Conservation (phyloP, 2,329 filamentous ascomycete species). For the Ceratocystis ficicola region DNA sequence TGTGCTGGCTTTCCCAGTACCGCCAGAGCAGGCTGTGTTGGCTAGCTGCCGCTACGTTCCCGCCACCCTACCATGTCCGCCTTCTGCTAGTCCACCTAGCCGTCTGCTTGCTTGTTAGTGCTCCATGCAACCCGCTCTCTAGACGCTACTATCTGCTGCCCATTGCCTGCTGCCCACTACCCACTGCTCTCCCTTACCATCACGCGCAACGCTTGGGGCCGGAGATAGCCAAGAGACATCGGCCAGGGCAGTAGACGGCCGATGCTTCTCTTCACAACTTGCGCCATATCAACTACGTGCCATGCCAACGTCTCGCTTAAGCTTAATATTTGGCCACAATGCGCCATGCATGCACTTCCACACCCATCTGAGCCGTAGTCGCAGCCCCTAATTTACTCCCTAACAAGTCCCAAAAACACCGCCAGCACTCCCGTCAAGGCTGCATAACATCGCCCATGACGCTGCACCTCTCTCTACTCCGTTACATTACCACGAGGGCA, state of each 20-base stretch:
- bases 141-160: not conserved
- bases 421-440: not conserved
- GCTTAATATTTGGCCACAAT: slow-evolving; percentile 5
- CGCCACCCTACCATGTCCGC: not conserved
- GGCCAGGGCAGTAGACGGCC: not conserved
- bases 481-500: not conserved
- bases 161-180: not conserved
- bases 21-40: not conserved
- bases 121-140: not conserved
- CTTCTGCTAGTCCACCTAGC: not conserved
- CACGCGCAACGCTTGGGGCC: not conserved
- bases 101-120: not conserved
- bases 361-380: not conserved
- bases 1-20: not conserved
- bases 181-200: not conserved
- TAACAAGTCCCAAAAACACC: not conserved
- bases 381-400: not conserved
- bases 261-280: not conserved
- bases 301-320: not conserved
- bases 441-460: not conserved
- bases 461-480: not conserved
- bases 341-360: not conserved
- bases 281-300: not conserved
- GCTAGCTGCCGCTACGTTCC: not conserved
- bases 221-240: not conserved